Base-by-base conservation (phyloP, 2,329 filamentous ascomycete species). In the Colletotrichum salicis region DNA sequence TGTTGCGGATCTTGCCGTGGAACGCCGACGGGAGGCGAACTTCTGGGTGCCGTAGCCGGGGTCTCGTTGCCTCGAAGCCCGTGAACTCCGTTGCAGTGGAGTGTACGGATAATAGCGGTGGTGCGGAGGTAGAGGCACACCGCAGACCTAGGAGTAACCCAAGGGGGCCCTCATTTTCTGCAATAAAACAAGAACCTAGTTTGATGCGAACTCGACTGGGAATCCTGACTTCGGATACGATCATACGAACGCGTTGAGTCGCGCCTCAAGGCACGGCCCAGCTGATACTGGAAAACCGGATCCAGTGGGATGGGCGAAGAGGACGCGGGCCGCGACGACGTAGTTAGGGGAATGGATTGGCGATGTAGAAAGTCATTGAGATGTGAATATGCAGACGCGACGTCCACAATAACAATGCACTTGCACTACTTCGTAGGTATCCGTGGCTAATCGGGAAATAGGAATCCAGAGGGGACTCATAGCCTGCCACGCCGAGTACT, bases 1-100 rank as follows among this genome's bases (percentile, higher is more conserved):
- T 59, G 59, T n/a, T 54, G 58, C 69, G 69, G 64, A 55, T 71
- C 69, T 69, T 71, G 65, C 69, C 65, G 64, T 27, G 24, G 58
- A 59, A 24, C 37, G 45, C 58, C 12, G 27, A 55, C 37, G 29
- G 57, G 41, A 35, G 52, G 45, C 27, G 37, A 48, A 29, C 24
- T 67, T 59, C 57, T 27, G 27, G 37, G 37, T 52, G 58, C 55
- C 33, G 33, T 62, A 52, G 51, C 63, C 24, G 54, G 67, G 64
- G 67, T 60, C 52, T 54, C 64, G 59, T 41, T 64, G 69, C 33
- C 59, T 55, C 33, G 12, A 55, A 41, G 51, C 52, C 64, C 57
- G 58, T 29, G 41, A 33, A 59, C 27, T 63, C 54, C 64, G 64
- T 35, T 22, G 19, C 15, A 12, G 52, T n/a, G 27, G n/a, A 37